Evolutionary conservation across 345 rosid species (phyloP).

Genomic region (Microcos paniculata): DNA sequence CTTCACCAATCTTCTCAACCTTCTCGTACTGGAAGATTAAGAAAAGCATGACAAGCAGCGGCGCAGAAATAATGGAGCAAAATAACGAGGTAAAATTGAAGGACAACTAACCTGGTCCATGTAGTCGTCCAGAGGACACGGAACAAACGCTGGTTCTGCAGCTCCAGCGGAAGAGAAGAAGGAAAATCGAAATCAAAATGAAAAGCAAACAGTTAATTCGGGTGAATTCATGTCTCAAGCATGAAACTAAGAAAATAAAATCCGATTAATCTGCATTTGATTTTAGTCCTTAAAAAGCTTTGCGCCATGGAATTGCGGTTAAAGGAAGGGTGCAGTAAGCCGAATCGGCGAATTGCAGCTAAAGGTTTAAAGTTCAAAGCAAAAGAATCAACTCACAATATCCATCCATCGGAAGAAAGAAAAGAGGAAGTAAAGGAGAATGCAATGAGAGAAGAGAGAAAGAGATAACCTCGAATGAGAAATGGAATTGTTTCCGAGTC

Average conservation of each 20-base stretch:
- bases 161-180: neutral
- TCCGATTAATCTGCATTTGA: neutral
- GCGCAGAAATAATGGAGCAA: neutral
- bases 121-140: neutral
- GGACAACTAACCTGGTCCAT: slow-evolving; percentile 11
- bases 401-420: neutral
- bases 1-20: slow-evolving; percentile 99
- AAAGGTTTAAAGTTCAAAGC: neutral
- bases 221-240: neutral
- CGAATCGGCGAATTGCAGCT: neutral
- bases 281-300: neutral
- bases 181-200: neutral
- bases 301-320: neutral
- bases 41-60: neutral
- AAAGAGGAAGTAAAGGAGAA: neutral
- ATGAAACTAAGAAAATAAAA: neutral
- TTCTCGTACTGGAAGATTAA: slow-evolving; percentile 73
- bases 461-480: neutral
- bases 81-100: slow-evolving; percentile 1
- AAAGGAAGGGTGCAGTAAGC: neutral
- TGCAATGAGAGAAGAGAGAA: neutral
- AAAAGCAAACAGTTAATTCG: neutral
- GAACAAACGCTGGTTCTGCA: neutral
- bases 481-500: neutral
- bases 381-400: too few relatives aligned